A percentile compares a stretch with the other conserved stretches of the same genome.
phyloP scores from a whole-genome alignment of 73 alveolate genomes.

The Paramecium sonneborni region DNA sequence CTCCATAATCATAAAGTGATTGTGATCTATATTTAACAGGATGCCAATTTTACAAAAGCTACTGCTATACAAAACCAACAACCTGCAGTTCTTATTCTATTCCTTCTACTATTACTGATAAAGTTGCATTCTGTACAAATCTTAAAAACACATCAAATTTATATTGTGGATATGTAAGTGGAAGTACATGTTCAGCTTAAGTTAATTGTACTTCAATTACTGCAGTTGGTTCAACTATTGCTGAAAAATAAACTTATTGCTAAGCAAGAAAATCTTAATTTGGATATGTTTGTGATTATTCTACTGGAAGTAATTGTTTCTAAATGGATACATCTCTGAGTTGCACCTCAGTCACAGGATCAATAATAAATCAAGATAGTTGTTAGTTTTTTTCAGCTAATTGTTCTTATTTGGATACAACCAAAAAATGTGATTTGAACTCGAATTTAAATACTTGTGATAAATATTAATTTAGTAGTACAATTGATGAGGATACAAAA shows the following conservation, averaged over 20 bases:
- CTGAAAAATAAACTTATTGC: not conserved
- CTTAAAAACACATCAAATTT: not conserved
- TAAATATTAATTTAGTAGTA: not conserved
- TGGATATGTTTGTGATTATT: not conserved
- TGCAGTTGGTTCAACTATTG: not conserved
- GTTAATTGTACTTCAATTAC: not conserved
- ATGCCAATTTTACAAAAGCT: not conserved
- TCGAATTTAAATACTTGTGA: not conserved
- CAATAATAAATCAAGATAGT: not conserved
- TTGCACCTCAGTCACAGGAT: not conserved
- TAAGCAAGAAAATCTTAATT: not conserved
- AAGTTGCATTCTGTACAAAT: not conserved
- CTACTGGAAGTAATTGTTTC: not conserved
- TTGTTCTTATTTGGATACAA: not conserved
- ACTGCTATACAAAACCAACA: not conserved
- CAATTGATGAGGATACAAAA: not conserved
- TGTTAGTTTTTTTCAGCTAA: not conserved
- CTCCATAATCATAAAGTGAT: not conserved
- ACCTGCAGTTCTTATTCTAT: not conserved
- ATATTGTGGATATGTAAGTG: not conserved
- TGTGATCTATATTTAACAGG: not conserved
- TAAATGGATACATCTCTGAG: not conserved
- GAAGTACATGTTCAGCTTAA: not conserved
- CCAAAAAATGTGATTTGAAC: not conserved
- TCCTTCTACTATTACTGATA: not conserved